These are phyloP conservation scores for Chrysoporthe deuterocubensis DNA, from an alignment of 2,329 filamentous ascomycete species.

Conservation along the genomic window DNA sequence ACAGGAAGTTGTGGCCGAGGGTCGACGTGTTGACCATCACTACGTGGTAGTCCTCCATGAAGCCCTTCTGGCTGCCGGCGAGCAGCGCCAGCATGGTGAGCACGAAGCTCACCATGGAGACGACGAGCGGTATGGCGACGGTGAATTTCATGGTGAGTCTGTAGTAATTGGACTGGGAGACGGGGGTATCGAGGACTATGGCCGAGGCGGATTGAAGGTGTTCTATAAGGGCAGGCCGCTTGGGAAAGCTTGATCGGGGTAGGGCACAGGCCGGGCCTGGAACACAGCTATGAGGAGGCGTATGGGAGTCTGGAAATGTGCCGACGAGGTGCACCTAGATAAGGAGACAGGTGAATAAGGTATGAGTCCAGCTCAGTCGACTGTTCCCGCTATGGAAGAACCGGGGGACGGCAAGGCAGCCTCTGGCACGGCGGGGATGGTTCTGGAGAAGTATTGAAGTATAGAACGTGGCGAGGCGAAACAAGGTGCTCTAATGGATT, in stretches of 20 bases:
- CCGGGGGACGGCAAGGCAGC: background rate
- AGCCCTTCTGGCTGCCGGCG: slow-evolving; percentile 42
- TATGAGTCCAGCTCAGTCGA: slow-evolving; percentile 9
- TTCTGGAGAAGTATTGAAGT: background rate
- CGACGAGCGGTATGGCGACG: slow-evolving; percentile 36
- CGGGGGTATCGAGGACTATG: background rate
- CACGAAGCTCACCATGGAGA: slow-evolving; percentile 42
- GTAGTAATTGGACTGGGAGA: too few species aligned
- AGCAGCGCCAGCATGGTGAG: slow-evolving; percentile 43
- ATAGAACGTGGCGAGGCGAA: background rate
- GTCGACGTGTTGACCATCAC: slow-evolving; percentile 48
- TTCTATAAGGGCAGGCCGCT: background rate
- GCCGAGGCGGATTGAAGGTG: background rate
- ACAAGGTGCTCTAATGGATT: background rate
- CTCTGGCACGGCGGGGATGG: background rate
- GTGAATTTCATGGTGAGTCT: slow-evolving; percentile 26
- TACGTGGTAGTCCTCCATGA: slow-evolving; percentile 45
- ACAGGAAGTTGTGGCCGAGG: slow-evolving; percentile 45
- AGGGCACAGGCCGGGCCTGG: background rate
- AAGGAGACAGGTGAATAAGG: background rate
- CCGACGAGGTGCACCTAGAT: slow-evolving; percentile 13
- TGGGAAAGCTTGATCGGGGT: background rate
- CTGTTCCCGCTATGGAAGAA: background rate
- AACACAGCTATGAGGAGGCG: background rate
- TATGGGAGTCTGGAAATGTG: background rate